Base-by-base conservation (phyloP, 192 early-diverging fungal species). In the Pilaira anomala region DNA sequence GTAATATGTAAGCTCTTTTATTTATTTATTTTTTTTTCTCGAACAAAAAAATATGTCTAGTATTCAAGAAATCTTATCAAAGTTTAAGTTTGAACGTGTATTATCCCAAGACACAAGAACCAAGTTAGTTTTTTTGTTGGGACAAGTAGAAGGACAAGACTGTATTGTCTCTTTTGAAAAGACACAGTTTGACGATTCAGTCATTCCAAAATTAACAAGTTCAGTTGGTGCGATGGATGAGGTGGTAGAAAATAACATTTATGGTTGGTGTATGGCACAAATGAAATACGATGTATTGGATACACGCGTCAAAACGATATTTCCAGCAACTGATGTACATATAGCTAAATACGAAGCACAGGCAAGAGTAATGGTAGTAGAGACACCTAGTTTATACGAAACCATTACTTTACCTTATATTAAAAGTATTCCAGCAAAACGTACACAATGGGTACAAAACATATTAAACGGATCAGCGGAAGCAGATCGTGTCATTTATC, bases 381-480 rank as follows among this genome's bases (percentile, higher is more conserved):
- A 93, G 68, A 90, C 88, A 2, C 82, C 86, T 7, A 62, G 77
- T 25, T 62, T 87, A 22, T 91, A 91, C 60, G 51, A 69, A 25
- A 57, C 25, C 2, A 22, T 83, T 2, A 79, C 83, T 22, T 54
- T 76, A 48, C 85, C 87, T 0, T 90, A 78, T 67, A 87, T 93
- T 26, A 78, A 87, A 22, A 48, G 76, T 13, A 76, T 86, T 26
- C 85, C 88, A 3, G 40, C 64, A 16, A 80, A 72, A 16, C 70
- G 87, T 22, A 80, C 88, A 19, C 80, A 87, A 67, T 93, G 91
- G 91, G 88, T 93, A 3, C 74, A 89, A 58, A 93, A 93, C 59
- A 91, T 91, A 13, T 68, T 93, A 39, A 59, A 82, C 0, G 86
- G 86, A 11, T 64, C 75, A 12, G 81, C 77, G 21, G 91, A 93